Conservation (phyloP, 2,329 filamentous ascomycete genomes). For the Aureobasidium leucospermi region DNA sequence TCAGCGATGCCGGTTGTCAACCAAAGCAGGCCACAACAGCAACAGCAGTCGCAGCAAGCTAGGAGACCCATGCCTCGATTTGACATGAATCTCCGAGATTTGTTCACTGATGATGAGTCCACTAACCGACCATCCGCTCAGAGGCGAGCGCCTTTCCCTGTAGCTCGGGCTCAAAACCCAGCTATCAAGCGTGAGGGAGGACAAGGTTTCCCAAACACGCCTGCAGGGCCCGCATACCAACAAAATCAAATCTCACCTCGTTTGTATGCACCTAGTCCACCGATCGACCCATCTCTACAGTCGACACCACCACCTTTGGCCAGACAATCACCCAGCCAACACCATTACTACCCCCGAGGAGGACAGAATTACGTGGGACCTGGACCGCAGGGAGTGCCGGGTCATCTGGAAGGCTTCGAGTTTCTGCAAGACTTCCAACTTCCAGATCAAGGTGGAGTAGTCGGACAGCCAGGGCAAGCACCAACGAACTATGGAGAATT, state of each 20-base stretch:
- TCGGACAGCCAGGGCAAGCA: conserved; percentile 10
- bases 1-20: conserved; percentile 1
- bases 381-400: not conserved
- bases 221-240: not conserved
- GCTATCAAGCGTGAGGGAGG: conserved; percentile 1
- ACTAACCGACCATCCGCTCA: conserved; percentile 29
- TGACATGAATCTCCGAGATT: conserved; percentile 49
- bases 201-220: not conserved
- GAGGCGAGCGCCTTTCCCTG: conserved; percentile 19
- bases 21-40: conserved; percentile 1
- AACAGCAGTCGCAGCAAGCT: not conserved
- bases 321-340: conserved; percentile 8
- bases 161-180: not conserved
- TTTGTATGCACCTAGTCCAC: not conserved
- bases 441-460: not conserved
- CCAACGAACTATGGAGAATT: conserved; percentile 46
- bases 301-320: not conserved
- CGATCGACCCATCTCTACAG: conserved; percentile 12
- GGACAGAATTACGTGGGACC: not conserved
- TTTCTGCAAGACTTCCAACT: conserved; percentile 46
- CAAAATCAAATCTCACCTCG: conserved; percentile 9
- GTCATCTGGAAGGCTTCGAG: conserved; percentile 31
- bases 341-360: conserved; percentile 4
- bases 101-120: conserved; percentile 41
- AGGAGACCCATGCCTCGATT: conserved; percentile 45